Conservation (phyloP, 2,329 filamentous ascomycete genomes). For the Decorospora gaudefroyi region DNA sequence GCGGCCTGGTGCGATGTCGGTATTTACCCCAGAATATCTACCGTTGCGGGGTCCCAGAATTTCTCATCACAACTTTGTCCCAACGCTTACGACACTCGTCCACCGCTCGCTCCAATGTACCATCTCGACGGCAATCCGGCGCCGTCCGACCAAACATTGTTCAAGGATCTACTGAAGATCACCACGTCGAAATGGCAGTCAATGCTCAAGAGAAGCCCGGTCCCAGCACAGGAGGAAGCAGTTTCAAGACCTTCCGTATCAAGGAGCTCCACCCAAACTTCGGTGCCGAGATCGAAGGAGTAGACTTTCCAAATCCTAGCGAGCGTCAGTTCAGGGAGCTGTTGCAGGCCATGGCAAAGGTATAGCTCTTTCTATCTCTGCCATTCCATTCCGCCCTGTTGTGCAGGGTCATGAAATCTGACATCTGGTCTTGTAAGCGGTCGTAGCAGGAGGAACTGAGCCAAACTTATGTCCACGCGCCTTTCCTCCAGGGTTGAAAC, state of each 20-base stretch:
- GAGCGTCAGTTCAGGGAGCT: not conserved
- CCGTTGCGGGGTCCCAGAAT: constrained; percentile 9
- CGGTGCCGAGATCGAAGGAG: constrained; percentile 43
- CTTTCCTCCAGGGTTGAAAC: too few relatives aligned
- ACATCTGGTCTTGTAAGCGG: too few relatives aligned
- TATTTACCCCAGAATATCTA: constrained; percentile 13
- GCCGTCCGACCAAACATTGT: constrained; percentile 25
- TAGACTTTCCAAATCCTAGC: constrained; percentile 3
- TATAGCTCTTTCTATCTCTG: not conserved
- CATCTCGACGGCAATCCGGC: constrained; percentile 32
- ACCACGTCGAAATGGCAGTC: constrained; percentile 29
- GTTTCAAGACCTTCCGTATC: constrained; percentile 37
- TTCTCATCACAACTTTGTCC: not conserved
- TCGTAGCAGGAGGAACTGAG: too few relatives aligned
- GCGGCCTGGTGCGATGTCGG: constrained; percentile 10
- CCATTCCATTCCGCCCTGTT: too few relatives aligned
- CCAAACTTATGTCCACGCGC: too few relatives aligned
- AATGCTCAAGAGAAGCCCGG: constrained; percentile 18
- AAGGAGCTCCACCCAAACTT: constrained; percentile 45
- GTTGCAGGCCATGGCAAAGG: not conserved
- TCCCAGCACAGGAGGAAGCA: constrained; percentile 4
- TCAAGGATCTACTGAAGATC: constrained; percentile 27
- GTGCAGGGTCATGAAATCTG: too few relatives aligned
- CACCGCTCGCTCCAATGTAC: constrained; percentile 23
- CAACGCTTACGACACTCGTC: not conserved